Conservation (phyloP, 169 alveolate species). For the Cyclospora cayetanensis region DNA sequence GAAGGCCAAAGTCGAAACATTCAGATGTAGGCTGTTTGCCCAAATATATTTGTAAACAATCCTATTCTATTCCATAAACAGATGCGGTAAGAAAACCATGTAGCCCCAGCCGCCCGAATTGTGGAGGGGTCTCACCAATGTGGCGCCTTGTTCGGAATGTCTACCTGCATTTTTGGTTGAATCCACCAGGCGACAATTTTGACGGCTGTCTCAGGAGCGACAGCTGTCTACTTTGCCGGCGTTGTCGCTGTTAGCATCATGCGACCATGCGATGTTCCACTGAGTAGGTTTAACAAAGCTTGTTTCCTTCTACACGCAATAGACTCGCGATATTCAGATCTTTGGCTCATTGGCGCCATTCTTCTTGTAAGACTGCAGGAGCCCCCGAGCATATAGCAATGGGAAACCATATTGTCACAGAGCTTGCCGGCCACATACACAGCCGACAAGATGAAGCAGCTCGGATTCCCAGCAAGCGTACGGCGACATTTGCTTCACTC, state of each 20-base stretch:
- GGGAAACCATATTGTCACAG: background rate
- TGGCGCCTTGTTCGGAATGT: no score
- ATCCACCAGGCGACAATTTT: conserved; percentile 54
- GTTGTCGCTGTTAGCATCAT: conserved; percentile 29
- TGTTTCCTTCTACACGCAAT: conserved; percentile 18
- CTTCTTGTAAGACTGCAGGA: conserved; percentile 47
- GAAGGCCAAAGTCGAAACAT: conserved; percentile 66
- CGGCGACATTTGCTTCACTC: background rate
- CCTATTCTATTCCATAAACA: background rate
- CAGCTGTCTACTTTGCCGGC: background rate
- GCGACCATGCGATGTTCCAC: conserved; percentile 69
- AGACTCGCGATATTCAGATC: conserved; percentile 21
- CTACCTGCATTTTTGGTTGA: background rate
- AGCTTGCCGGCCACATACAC: conserved; percentile 71
- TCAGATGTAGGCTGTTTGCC: conserved; percentile 31
- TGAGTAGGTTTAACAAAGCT: conserved; percentile 36
- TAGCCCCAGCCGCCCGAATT: background rate
- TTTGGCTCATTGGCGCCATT: conserved; percentile 66
- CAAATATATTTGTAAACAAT: no score
- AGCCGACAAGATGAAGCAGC: conserved; percentile 45
- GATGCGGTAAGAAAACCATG: conserved; percentile 59
- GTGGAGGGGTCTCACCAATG: no score
- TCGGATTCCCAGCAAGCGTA: conserved; percentile 59
- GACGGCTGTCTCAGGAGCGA: conserved; percentile 57
- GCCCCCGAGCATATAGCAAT: background rate